Evolutionary conservation across 2,329 filamentous ascomycete species (phyloP).

Genomic region (Aureobasidium sp.): DNA sequence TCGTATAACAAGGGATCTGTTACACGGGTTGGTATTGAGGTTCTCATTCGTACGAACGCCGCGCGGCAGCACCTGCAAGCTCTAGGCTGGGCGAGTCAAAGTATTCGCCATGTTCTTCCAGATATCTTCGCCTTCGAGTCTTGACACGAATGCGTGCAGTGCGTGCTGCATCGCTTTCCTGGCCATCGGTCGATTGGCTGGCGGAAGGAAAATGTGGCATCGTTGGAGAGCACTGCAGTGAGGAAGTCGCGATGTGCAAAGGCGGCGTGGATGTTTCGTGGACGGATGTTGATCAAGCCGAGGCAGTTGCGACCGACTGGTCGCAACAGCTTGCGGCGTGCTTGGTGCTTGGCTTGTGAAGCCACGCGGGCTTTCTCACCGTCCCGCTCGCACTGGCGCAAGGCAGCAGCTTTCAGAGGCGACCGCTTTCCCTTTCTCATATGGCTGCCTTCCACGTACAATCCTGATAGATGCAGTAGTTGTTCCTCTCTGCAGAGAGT

Average conservation of each 20-base stretch:
- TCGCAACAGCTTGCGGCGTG: neutral
- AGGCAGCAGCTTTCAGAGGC: conserved; percentile 10
- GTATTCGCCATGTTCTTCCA: conserved; percentile 65
- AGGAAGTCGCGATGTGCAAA: neutral
- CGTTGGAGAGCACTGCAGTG: neutral
- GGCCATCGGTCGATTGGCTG: neutral
- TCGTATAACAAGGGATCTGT: conserved; percentile 75
- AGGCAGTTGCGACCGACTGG: conserved; percentile 3
- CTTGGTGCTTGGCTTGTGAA: neutral
- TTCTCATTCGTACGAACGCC: conserved; percentile 9
- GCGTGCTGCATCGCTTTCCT: conserved; percentile 15
- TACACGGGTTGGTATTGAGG: conserved; percentile 10
- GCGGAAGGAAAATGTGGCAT: conserved; percentile 10
- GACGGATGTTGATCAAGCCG: neutral
- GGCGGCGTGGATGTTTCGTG: neutral
- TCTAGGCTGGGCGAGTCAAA: conserved; percentile 53
- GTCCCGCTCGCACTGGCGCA: conserved; percentile 3
- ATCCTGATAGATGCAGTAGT: neutral
- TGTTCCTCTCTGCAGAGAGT: neutral
- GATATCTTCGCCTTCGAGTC: conserved; percentile 70
- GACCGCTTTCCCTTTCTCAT: conserved; percentile 1
- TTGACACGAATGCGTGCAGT: conserved; percentile 48
- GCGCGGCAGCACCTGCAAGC: conserved; percentile 42
- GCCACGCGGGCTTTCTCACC: conserved; percentile 8
- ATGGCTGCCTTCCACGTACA: conserved; percentile 6